Conservation (phyloP, 2,329 filamentous ascomycete genomes). For the Clarireedia hainanense region DNA sequence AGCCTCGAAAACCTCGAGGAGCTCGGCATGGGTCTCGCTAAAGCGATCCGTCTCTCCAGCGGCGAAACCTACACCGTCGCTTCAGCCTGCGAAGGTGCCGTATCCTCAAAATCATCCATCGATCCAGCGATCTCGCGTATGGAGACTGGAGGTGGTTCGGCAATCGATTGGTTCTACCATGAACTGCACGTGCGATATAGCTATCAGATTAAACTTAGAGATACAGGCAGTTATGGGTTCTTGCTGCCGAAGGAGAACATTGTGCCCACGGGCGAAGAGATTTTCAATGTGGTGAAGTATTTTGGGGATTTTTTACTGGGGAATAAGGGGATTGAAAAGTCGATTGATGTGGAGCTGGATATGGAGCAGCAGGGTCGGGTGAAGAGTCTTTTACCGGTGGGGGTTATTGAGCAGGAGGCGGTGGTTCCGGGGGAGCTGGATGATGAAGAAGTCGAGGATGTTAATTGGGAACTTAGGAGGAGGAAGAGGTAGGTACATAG, state of each 20-base stretch:
- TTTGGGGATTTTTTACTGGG: slow-evolving; percentile 73
- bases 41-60: slow-evolving; percentile 75
- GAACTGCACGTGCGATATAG: slow-evolving; percentile 74
- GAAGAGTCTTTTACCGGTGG: background rate
- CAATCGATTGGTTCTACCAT: slow-evolving; percentile 93
- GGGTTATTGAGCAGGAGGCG: background rate
- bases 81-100: slow-evolving; percentile 79
- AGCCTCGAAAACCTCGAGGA: slow-evolving; percentile 90
- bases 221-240: slow-evolving; percentile 92
- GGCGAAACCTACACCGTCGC: slow-evolving; percentile 70
- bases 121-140: slow-evolving; percentile 39
- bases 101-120: slow-evolving; percentile 33
- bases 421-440: slow-evolving; percentile 4
- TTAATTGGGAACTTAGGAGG: slow-evolving; percentile 23
- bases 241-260: slow-evolving; percentile 81
- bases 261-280: slow-evolving; percentile 80
- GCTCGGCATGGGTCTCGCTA: slow-evolving; percentile 77
- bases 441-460: slow-evolving; percentile 13
- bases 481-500: slow-evolving; percentile 8
- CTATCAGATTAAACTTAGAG: slow-evolving; percentile 89
- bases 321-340: slow-evolving; percentile 56
- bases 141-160: slow-evolving; percentile 73
- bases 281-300: slow-evolving; percentile 74
- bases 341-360: slow-evolving; percentile 11
- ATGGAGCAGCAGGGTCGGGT: slow-evolving; percentile 6